Percentiles rank a stretch among this genome's conserved stretches.
These are phyloP conservation scores for Aspergillus sp. DNA, from an alignment of 2,329 filamentous ascomycete genomes.

Conservation along the genomic window DNA sequence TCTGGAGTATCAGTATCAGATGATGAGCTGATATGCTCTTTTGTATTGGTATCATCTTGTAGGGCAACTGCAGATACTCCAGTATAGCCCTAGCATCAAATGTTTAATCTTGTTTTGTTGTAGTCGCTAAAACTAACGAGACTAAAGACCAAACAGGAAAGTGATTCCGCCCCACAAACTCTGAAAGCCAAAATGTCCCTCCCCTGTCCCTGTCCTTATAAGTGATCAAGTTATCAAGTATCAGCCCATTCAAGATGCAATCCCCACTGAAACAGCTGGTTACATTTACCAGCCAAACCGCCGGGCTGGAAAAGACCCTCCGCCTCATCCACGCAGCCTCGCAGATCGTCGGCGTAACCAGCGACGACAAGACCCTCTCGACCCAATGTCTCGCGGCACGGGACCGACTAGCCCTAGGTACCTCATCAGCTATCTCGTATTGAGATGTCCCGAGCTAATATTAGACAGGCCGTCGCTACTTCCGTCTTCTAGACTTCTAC, in stretches of 20 bases:
- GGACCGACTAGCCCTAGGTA: constrained; percentile 44
- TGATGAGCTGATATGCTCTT: too few relatives aligned
- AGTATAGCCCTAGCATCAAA: too few relatives aligned
- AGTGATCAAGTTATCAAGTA: too few relatives aligned
- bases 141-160: too few relatives aligned
- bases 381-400: constrained; percentile 39
- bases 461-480: constrained; percentile 55
- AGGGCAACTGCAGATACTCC: too few relatives aligned
- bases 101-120: too few relatives aligned
- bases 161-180: too few relatives aligned
- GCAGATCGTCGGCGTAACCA: constrained; percentile 32
- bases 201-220: not conserved
- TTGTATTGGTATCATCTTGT: too few relatives aligned
- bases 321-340: constrained; percentile 40
- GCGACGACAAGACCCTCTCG: constrained; percentile 26
- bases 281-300: constrained; percentile 32
- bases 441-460: not conserved
- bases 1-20: too few relatives aligned
- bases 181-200: not conserved
- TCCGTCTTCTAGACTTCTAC: constrained; percentile 67
- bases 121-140: too few relatives aligned
- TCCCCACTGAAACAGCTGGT: constrained; percentile 25
- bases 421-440: not conserved
- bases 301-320: constrained; percentile 41
- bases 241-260: not conserved